Evolutionary conservation across 129 eudicot genomes (phyloP).

Genomic region (Calendula officinalis): DNA sequence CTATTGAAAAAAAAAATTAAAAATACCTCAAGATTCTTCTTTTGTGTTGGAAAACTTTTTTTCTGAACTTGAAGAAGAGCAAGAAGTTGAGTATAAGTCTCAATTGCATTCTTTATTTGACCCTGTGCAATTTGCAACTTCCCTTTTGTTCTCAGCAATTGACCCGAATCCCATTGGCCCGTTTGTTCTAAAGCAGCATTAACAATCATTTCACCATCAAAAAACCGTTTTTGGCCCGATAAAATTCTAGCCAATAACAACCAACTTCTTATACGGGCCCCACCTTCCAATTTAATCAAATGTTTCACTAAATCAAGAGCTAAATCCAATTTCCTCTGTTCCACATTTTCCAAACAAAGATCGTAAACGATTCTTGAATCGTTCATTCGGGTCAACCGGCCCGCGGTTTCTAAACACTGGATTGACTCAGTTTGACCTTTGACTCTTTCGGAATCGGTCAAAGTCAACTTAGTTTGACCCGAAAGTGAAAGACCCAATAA

Average conservation of each 20-base stretch:
- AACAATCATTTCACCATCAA: constrained; percentile 56
- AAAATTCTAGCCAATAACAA: constrained; percentile 63
- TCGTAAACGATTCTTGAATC: constrained; percentile 51
- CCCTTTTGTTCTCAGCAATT: constrained; percentile 67
- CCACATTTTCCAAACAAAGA: constrained; percentile 69
- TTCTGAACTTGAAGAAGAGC: constrained; percentile 72
- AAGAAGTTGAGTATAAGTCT: constrained; percentile 77
- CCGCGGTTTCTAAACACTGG: constrained; percentile 54
- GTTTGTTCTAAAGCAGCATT: constrained; percentile 85
- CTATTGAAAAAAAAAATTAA: neutral
- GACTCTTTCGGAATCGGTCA: constrained; percentile 58
- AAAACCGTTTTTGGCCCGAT: constrained; percentile 69
- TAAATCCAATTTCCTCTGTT: constrained; percentile 72
- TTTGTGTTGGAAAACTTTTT: constrained; percentile 58
- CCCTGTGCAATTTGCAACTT: constrained; percentile 80
- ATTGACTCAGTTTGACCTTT: constrained; percentile 56
- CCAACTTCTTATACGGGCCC: constrained; percentile 59
- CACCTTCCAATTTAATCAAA: constrained; percentile 63
- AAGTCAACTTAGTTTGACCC: constrained; percentile 31
- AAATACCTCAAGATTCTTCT: constrained; percentile 43
- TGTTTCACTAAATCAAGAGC: constrained; percentile 62
- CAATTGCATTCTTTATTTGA: constrained; percentile 60
- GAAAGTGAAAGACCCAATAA: constrained; percentile 67
- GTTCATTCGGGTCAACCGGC: constrained; percentile 49
- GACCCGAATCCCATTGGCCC: constrained; percentile 80